Percentiles rank a stretch among this genome's conserved stretches.
phyloP scores from a whole-genome alignment of 805 yeast genomes.

The Spathaspora boniae region DNA sequence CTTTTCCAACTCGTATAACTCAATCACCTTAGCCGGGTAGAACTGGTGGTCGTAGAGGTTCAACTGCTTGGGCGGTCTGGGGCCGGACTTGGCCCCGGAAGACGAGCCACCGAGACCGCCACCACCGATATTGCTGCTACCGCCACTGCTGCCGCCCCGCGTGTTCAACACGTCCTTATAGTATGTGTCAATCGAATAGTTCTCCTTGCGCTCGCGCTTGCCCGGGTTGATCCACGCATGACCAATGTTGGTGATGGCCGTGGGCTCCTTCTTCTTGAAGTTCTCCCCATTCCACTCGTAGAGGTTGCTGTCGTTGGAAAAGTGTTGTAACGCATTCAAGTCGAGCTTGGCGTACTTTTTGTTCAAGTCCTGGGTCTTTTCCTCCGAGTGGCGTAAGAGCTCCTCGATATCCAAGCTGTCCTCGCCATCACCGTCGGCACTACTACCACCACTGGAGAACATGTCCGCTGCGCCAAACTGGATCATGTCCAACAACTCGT shows the following conservation, averaged over 20 bases:
- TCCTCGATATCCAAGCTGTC: constrained; percentile 60
- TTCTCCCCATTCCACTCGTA: constrained; percentile 89
- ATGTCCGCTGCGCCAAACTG: constrained; percentile 78
- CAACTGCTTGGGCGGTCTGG: constrained; percentile 81
- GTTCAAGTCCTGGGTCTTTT: constrained; percentile 58
- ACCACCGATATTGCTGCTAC: too few relatives aligned
- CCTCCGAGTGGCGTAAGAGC: constrained; percentile 57
- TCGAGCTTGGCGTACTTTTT: constrained; percentile 65
- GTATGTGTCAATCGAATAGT: constrained; percentile 84
- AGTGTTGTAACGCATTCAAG: constrained; percentile 73
- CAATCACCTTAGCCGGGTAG: constrained; percentile 71
- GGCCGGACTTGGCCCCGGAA: constrained; percentile 46
- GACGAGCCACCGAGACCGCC: constrained; percentile 71
- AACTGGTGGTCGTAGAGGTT: constrained; percentile 89
- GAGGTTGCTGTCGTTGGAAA: constrained; percentile 62
- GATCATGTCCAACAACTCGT: constrained; percentile 75
- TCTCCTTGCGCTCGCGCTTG: constrained; percentile 78
- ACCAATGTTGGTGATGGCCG: constrained; percentile 45
- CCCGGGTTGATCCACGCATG: constrained; percentile 82
- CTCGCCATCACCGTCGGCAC: constrained; percentile 33
- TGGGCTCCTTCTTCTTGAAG: constrained; percentile 62
- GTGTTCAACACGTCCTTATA: constrained; percentile 76
- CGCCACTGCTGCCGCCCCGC: too few relatives aligned
- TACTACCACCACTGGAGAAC: constrained; percentile 31
- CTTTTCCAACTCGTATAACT: constrained; percentile 77